Evolutionary conservation across 2,329 filamentous ascomycete genomes (phyloP).

Genomic region (Fusarium citri): DNA sequence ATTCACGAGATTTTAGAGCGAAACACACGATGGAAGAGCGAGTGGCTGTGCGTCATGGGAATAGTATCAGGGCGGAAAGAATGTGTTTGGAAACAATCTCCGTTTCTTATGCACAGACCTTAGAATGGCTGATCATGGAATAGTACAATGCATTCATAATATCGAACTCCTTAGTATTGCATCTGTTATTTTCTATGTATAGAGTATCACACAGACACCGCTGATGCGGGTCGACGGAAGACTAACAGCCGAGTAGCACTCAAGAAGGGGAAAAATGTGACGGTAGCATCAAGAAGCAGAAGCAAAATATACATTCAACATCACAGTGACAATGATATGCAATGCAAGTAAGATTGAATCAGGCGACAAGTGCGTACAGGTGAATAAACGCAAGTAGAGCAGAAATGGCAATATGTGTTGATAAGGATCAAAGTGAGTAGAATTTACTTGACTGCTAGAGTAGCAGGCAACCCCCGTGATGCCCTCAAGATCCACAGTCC

Average conservation of each 20-base stretch:
- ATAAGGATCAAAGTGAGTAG: not conserved
- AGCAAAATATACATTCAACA: slow-evolving; percentile 15
- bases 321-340: slow-evolving; percentile 16
- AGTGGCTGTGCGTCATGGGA: slow-evolving; percentile 12
- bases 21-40: slow-evolving; percentile 1
- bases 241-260: slow-evolving; percentile 3
- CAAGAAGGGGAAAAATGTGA: slow-evolving; percentile 25
- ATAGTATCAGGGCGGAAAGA: not conserved
- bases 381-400: not conserved
- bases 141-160: slow-evolving; percentile 2
- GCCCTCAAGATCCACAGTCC: not conserved
- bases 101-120: slow-evolving; percentile 16
- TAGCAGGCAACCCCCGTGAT: not conserved
- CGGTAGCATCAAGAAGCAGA: slow-evolving; percentile 28
- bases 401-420: not conserved
- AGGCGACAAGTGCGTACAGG: not conserved
- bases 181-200: slow-evolving; percentile 39
- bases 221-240: slow-evolving; percentile 22
- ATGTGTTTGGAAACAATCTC: slow-evolving; percentile 20
- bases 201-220: slow-evolving; percentile 25
- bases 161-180: not conserved
- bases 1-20: not conserved
- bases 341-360: slow-evolving; percentile 13
- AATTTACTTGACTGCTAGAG: not conserved
- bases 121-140: not conserved